A percentile compares a stretch with the other conserved stretches of the same genome.
Conservation (phyloP, 352 stramenopile genomes). For the Phytophthora colocasiae region DNA sequence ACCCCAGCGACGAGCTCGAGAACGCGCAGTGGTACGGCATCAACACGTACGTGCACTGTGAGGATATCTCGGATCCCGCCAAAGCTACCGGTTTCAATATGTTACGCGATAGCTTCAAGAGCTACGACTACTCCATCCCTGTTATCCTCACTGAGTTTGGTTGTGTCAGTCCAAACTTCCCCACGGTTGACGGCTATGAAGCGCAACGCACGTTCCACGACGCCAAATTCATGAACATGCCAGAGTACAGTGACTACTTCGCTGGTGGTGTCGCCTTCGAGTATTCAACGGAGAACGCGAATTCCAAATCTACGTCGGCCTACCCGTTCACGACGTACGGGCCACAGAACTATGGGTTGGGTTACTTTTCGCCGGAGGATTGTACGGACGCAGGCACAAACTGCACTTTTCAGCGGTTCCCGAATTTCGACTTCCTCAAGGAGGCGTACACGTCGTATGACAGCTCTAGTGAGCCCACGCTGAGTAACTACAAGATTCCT, state of each 20-base stretch:
- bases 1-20: slow-evolving; percentile 66
- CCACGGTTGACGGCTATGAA: slow-evolving; percentile 65
- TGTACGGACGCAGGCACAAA: slow-evolving; percentile 54
- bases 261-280: slow-evolving; percentile 78
- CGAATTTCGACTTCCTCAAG: slow-evolving; percentile 70
- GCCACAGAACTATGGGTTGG: slow-evolving; percentile 79
- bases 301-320: slow-evolving; percentile 55
- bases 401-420: slow-evolving; percentile 67
- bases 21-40: slow-evolving; percentile 87
- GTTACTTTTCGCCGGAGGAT: slow-evolving; percentile 70
- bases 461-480: slow-evolving; percentile 37
- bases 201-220: slow-evolving; percentile 83
- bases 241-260: slow-evolving; percentile 63
- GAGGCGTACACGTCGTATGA: slow-evolving; percentile 50
- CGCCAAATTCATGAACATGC: slow-evolving; percentile 61
- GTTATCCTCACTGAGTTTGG: slow-evolving; percentile 44
- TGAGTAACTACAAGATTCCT: slow-evolving; percentile 34
- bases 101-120: slow-evolving; percentile 64
- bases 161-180: slow-evolving; percentile 35
- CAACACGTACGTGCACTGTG: slow-evolving; percentile 86
- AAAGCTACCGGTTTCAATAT: slow-evolving; percentile 66
- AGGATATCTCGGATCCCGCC: slow-evolving; percentile 49
- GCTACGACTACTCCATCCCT: slow-evolving; percentile 60
- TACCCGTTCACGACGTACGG: slow-evolving; percentile 78
- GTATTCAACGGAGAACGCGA: slow-evolving; percentile 83